These are phyloP conservation scores for Ascoidea rubescens DNA, from an alignment of 805 yeast species.

Conservation along the genomic window DNA sequence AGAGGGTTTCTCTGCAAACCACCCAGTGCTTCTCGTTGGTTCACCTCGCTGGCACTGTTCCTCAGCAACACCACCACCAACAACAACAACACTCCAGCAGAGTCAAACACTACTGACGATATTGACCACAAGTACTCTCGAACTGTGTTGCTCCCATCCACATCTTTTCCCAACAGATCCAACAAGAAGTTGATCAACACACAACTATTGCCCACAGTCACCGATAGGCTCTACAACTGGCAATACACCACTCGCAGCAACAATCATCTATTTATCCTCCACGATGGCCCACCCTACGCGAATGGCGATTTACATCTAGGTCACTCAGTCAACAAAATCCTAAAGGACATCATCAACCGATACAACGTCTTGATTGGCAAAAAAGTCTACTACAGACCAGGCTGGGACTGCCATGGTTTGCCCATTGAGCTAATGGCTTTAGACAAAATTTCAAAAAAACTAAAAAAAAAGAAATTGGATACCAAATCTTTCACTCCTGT, in stretches of 20 bases:
- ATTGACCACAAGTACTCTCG: conserved; percentile 27
- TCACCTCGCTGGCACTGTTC: no score
- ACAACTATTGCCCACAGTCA: conserved; percentile 34
- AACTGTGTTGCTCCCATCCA: conserved; percentile 51
- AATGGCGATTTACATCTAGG: conserved; percentile 89
- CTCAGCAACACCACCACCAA: no score
- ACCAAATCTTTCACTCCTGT: conserved; percentile 15
- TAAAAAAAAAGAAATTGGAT: conserved; percentile 12
- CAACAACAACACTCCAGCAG: no score
- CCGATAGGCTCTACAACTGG: conserved; percentile 51
- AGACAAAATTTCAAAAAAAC: conserved; percentile 25
- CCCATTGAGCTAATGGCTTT: conserved; percentile 90
- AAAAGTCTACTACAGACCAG: conserved; percentile 65
- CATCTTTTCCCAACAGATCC: conserved; percentile 53
- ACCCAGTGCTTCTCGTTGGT: no score
- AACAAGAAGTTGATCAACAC: conserved; percentile 27
- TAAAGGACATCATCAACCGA: conserved; percentile 77
- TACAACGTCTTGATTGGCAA: conserved; percentile 50
- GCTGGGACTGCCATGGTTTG: conserved; percentile 98
- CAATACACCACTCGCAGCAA: conserved; percentile 25
- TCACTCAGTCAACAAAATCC: conserved; percentile 80
- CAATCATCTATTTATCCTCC: conserved; percentile 44
- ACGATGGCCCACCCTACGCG: conserved; percentile 98
- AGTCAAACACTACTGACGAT: neutral
- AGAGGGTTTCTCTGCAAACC: no score